Evolutionary conservation across 2,329 filamentous ascomycete genomes (phyloP).

Genomic region (Scorias spongiosa): DNA sequence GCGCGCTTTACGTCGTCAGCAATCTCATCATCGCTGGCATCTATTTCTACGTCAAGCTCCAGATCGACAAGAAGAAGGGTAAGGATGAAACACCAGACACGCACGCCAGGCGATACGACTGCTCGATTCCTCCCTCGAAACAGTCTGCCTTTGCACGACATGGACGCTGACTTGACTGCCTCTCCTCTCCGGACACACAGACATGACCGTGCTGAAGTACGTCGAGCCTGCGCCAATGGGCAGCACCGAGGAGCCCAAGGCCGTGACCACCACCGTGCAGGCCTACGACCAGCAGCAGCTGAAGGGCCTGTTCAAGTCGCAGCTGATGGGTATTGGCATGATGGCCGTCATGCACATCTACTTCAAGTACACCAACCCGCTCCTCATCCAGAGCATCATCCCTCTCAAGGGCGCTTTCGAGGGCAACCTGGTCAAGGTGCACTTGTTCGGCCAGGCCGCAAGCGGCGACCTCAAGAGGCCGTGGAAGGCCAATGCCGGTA

Average conservation of each 20-base stretch:
- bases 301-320: constrained; percentile 69
- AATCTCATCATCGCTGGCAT: constrained; percentile 73
- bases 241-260: constrained; percentile 84
- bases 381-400: constrained; percentile 96
- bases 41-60: constrained; percentile 69
- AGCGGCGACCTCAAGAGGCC: constrained; percentile 84
- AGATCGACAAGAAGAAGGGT: constrained; percentile 98
- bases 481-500: constrained; percentile 73
- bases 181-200: constrained; percentile 30
- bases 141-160: no score
- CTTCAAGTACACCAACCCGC: constrained; percentile 99
- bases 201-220: constrained; percentile 95
- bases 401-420: constrained; percentile 92
- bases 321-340: constrained; percentile 94
- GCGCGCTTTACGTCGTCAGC: constrained; percentile 49
- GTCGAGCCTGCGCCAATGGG: constrained; percentile 92
- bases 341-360: constrained; percentile 98
- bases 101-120: no score
- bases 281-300: constrained; percentile 86
- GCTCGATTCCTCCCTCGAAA: no score
- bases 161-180: no score
- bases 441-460: constrained; percentile 75
- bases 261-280: constrained; percentile 89
- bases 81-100: constrained; percentile 17
- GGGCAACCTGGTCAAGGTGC: constrained; percentile 90